A percentile compares a stretch with the other conserved stretches of the same genome.
phyloP scores from a whole-genome alignment of 192 early-diverging fungal species.

The Coemansia sp. region DNA sequence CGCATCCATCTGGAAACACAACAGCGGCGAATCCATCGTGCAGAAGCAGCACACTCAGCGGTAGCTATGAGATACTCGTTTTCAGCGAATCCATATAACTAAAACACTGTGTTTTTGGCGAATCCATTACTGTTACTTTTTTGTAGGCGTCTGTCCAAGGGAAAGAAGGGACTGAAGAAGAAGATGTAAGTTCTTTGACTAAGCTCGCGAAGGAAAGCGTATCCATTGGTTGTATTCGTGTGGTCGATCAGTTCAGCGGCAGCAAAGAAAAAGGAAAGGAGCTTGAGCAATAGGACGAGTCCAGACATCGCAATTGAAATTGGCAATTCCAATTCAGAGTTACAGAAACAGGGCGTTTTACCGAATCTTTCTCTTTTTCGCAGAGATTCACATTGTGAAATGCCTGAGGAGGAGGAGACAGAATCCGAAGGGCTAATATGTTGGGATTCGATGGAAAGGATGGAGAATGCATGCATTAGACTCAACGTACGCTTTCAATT shows the following conservation, averaged over 20 bases:
- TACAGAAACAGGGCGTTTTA: no score
- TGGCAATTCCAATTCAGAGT: conserved; percentile 9
- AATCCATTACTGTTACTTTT: conserved; percentile 10
- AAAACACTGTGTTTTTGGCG: conserved; percentile 3
- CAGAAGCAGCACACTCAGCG: background rate
- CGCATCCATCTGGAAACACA: conserved; percentile 28
- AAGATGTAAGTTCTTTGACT: conserved; percentile 65
- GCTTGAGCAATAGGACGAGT: background rate
- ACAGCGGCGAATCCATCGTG: conserved; percentile 22
- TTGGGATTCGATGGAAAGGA: background rate
- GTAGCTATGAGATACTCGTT: background rate
- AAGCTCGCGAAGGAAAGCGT: conserved; percentile 30
- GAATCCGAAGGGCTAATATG: no score
- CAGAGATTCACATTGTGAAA: conserved; percentile 7
- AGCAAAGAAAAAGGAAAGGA: background rate
- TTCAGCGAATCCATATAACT: conserved; percentile 7
- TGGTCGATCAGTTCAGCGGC: background rate
- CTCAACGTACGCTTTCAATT: no score
- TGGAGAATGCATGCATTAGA: no score
- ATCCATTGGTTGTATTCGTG: conserved; percentile 25
- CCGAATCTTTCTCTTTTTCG: background rate
- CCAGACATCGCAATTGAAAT: no score
- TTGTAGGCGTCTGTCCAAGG: conserved; percentile 92
- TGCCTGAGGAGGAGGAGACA: no score
- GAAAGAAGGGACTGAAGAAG: conserved; percentile 99